Evolutionary conservation across 768 basidiomycete species (phyloP), one percentile per base, ranked within the genome.

Genomic region (Sporobolomyces phaffii): DNA sequence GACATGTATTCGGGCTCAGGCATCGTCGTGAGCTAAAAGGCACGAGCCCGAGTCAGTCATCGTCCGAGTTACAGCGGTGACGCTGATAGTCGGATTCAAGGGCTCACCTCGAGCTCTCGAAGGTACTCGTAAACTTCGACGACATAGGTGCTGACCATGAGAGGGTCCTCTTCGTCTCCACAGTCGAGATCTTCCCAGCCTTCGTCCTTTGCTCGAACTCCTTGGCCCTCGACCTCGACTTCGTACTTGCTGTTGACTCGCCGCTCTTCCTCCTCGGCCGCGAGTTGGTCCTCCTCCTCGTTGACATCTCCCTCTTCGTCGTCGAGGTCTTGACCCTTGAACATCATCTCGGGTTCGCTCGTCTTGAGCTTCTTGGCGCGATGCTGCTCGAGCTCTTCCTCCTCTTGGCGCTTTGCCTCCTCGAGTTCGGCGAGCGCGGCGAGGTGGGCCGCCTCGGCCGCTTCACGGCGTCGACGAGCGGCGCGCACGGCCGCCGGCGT

Each of bases 91-190:
- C n/a, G n/a, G n/a, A n/a, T n/a, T n/a, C n/a, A n/a, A n/a, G n/a
- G n/a, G n/a, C n/a, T n/a, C n/a, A 92, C 92, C 84, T 97, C 91
- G 65, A 86, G 81, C 67, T 84, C 79, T 76, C 87, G 89, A 80
- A 97, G 83, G 79, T 99, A 98, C 62, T 87, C 81, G 80, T 92
- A 93, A 68, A 98, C 92, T 64, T 98, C 96, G 29, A 81, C 81
- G 56, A 96, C 93, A 75, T 99, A 99, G 78, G 97, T 91, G 79
- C 87, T 88, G 71, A 96, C 93, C 93, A 97, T 97, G 66, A 90
- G 81, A 18, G 94, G 96, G 75, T 99, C 94, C 54, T 92, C 91
- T 59, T 81, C 84, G 76, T 97, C 93, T 26, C 93, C 91, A 1
- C 84, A 85, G 70, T 97, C 92, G 20, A 98, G 83, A 75, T 98